Conservation (phyloP, 441 rosid species). For the Biscutella laevigata region DNA sequence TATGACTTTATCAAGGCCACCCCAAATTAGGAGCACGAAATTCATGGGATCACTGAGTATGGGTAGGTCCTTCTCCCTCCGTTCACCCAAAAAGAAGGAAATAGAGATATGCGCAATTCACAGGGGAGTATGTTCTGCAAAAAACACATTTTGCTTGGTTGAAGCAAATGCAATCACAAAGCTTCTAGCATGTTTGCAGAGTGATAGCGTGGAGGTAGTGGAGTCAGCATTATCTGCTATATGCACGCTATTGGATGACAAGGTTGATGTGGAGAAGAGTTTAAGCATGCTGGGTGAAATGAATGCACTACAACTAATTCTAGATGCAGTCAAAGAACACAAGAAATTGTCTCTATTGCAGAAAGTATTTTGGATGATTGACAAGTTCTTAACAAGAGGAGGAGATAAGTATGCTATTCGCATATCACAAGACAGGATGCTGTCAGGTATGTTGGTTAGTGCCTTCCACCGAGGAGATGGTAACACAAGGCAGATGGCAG, state of each 20-base stretch:
- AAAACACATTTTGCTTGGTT: conserved; percentile 74
- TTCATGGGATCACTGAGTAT: conserved; percentile 35
- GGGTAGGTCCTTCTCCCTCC: conserved; percentile 36
- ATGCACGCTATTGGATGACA: conserved; percentile 72
- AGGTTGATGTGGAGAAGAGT: conserved; percentile 63
- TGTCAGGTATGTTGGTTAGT: conserved; percentile 58
- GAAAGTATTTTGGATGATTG: conserved; percentile 84
- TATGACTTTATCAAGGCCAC: conserved; percentile 46
- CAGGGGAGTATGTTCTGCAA: conserved; percentile 75
- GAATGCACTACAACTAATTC: conserved; percentile 43
- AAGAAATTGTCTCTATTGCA: conserved; percentile 57
- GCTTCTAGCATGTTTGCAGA: conserved; percentile 64
- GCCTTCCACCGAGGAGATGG: conserved; percentile 76
- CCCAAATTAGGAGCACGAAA: conserved; percentile 34
- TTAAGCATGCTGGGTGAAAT: conserved; percentile 46
- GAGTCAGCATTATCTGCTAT: conserved; percentile 77
- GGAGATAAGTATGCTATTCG: conserved; percentile 43
- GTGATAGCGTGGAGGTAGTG: conserved; percentile 65
- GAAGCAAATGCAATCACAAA: conserved; percentile 71
- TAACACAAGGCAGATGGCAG: conserved; percentile 74
- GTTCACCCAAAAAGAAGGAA: conserved; percentile 40
- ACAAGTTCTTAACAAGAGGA: conserved; percentile 64
- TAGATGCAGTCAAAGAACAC: conserved; percentile 66
- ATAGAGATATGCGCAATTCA: conserved; percentile 49
- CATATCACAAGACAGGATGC: conserved; percentile 64